Evolutionary conservation across 2,329 filamentous ascomycete genomes (phyloP), one percentile per base, ranked within the genome.

Genomic region (Ploettnerulaceae sp.): DNA sequence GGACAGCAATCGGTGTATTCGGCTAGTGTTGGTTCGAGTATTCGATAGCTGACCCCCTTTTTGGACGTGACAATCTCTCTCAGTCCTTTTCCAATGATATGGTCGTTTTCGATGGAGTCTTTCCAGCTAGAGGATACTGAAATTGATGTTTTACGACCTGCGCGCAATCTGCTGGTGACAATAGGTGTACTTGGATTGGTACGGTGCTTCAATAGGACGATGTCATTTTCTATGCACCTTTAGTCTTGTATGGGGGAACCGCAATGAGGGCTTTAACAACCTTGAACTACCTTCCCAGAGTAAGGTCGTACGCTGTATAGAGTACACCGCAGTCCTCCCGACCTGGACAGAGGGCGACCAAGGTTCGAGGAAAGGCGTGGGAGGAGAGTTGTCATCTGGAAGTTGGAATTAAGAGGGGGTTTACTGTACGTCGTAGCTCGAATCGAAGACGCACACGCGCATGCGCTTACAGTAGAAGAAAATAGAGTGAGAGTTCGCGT

Each of bases 1-100:
- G 76, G 75, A 37, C 76, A 82, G 49, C 84, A 68, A 36, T 78
- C 71, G 43, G 89, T 78, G 67, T 90, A 90, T 65, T 89, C 82
- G 37, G 82, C 81, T 47, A 93, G 68, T 0, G 82, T 82, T 12
- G 86, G 83, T 53, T 80, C 75, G 44, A 77, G 75, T 31, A 88
- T 54, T 18, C 57, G 51, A 45, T 59, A 66, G 20, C 49, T 32
- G 6, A 41, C 29, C 15, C 52, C 48, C 48, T 56, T 58, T 25
- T 43, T 53, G 4, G 45, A 54, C 12, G 32, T 35, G 9, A 57
- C 49, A 3, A 49, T 34, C 40, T 59, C 53, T 14, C 59, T 46
- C 3, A 57, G 17, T 11, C 28, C 35, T 45, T 57, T 59, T 5
- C 62, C 62, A 45, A 66, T 64, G 17, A 66, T 58, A 22, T 57